A percentile compares a stretch with the other conserved stretches of the same genome.
phyloP scores from a whole-genome alignment of 495 filamentous ascomycete species.

The Xylaria bambusicola region DNA sequence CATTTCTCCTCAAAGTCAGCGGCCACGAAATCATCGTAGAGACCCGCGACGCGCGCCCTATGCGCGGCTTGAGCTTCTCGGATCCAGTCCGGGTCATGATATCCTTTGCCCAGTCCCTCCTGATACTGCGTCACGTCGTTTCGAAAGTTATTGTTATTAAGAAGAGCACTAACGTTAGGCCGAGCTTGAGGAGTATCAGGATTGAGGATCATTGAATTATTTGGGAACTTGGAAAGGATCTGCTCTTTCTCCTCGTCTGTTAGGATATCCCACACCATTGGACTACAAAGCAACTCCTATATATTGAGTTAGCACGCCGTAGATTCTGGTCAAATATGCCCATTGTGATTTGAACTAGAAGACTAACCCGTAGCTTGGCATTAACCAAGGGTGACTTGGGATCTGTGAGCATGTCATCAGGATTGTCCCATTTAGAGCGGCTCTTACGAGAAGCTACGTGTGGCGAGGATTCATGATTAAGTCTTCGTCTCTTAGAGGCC shows the following conservation, averaged over 20 bases:
- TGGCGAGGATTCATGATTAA: conserved; percentile 2
- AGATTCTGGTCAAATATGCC: too few species aligned
- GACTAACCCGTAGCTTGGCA: conserved; percentile 59
- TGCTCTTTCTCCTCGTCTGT: conserved; percentile 56
- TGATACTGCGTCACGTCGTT: conserved; percentile 44
- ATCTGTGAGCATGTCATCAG: conserved; percentile 50
- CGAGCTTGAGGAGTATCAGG: conserved; percentile 34
- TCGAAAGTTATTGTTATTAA: conserved; percentile 48
- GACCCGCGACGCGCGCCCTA: conserved; percentile 61
- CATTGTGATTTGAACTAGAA: not conserved
- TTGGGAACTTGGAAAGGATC: conserved; percentile 59
- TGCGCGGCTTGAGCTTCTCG: conserved; percentile 63
- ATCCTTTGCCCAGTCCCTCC: conserved; percentile 61
- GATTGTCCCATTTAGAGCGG: conserved; percentile 30
- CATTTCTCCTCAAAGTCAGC: conserved; percentile 68
- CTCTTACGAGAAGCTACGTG: conserved; percentile 17
- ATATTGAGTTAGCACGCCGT: conserved; percentile 10
- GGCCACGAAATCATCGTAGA: conserved; percentile 70
- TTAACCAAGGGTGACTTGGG: conserved; percentile 55
- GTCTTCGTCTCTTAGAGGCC: conserved; percentile 21
- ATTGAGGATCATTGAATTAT: conserved; percentile 39
- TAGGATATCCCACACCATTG: conserved; percentile 60
- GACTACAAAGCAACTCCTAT: conserved; percentile 58
- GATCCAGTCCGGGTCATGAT: conserved; percentile 67
- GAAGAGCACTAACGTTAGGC: conserved; percentile 38